A percentile compares a stretch with the other conserved stretches of the same genome.
These are phyloP conservation scores for Isabelozyma heimii DNA, from an alignment of 805 yeast genomes.

Conservation along the genomic window DNA sequence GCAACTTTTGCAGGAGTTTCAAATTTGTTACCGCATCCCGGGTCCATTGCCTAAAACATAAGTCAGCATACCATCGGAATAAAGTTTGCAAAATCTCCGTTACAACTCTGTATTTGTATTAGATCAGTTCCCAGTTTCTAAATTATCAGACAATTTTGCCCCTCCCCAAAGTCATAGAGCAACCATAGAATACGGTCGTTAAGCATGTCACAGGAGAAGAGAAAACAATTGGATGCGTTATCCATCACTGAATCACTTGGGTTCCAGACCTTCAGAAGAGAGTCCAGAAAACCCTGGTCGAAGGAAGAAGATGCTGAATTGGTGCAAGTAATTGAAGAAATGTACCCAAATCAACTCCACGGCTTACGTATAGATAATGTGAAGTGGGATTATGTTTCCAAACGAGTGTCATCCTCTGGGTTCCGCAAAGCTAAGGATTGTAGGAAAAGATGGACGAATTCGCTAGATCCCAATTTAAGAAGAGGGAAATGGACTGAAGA, in stretches of 20 bases:
- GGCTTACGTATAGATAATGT: conserved; percentile 38
- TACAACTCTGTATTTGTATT: no score
- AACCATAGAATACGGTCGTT: neutral
- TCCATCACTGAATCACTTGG: conserved; percentile 71
- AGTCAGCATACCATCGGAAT: no score
- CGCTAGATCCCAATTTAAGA: conserved; percentile 75
- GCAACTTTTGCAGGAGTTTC: no score
- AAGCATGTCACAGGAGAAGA: conserved; percentile 1
- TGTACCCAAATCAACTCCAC: conserved; percentile 21
- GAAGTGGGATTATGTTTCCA: conserved; percentile 62
- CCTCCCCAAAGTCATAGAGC: no score
- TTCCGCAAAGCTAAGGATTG: conserved; percentile 76
- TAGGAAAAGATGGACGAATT: conserved; percentile 82
- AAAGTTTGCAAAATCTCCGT: no score
- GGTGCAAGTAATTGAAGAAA: conserved; percentile 37
- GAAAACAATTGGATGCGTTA: conserved; percentile 37
- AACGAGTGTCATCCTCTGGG: conserved; percentile 36
- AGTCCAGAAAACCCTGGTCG: conserved; percentile 68
- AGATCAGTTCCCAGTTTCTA: no score
- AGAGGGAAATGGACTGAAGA: conserved; percentile 85
- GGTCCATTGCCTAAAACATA: no score
- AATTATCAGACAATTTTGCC: no score
- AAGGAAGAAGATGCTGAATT: conserved; percentile 65
- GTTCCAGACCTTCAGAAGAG: conserved; percentile 67
- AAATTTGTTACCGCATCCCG: no score